Conservation (phyloP, 257 asterid species). For the Osmanthus fragrans region DNA sequence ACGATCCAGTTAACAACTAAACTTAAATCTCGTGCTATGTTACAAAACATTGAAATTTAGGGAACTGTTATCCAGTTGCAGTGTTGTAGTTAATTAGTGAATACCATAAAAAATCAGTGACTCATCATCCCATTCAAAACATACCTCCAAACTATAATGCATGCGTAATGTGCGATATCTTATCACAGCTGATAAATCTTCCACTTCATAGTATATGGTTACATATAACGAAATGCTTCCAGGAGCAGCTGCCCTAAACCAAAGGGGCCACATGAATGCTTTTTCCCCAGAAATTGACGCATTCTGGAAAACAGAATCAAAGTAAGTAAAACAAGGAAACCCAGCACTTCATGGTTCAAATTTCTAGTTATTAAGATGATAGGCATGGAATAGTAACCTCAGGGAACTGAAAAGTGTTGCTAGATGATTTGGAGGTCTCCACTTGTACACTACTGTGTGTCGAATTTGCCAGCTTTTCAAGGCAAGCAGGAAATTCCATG, state of each 20-base stretch:
- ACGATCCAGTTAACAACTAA: slow-evolving; percentile 7
- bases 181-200: slow-evolving; percentile 61
- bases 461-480: slow-evolving; percentile 49
- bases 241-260: slow-evolving; percentile 93
- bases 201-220: slow-evolving; percentile 80
- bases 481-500: slow-evolving; percentile 72
- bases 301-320: slow-evolving; percentile 47
- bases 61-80: not conserved
- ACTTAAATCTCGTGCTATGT: not conserved
- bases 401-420: slow-evolving; percentile 59
- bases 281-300: slow-evolving; percentile 49
- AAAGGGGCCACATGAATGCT: slow-evolving; percentile 80
- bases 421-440: slow-evolving; percentile 36
- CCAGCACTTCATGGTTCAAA: slow-evolving; percentile 16
- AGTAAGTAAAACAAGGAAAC: slow-evolving; percentile 18
- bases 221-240: slow-evolving; percentile 71
- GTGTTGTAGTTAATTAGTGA: slow-evolving; percentile 3
- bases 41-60: not conserved
- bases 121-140: slow-evolving; percentile 19
- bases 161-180: slow-evolving; percentile 85
- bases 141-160: slow-evolving; percentile 78
- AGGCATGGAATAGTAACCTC: slow-evolving; percentile 53
- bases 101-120: slow-evolving; percentile 14
- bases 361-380: slow-evolving; percentile 18
- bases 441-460: slow-evolving; percentile 34